These are phyloP conservation scores for Golubevia pallescens DNA, from an alignment of 1,284 basidiomycete genomes.

Conservation along the genomic window DNA sequence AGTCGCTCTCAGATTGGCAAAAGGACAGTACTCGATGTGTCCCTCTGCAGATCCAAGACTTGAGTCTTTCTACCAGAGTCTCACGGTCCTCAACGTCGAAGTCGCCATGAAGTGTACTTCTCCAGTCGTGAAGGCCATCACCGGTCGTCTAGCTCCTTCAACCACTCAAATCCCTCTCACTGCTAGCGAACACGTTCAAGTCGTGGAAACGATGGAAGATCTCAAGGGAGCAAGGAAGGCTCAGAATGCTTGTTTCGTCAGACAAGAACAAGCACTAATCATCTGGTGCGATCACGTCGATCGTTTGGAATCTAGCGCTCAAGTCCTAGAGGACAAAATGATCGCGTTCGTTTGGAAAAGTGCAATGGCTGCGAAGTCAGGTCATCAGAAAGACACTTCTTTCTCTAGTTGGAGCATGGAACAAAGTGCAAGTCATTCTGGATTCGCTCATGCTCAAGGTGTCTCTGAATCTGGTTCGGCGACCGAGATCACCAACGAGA, in stretches of 20 bases:
- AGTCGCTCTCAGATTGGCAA: conserved; percentile 29
- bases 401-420: conserved; percentile 4
- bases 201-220: conserved; percentile 33
- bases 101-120: conserved; percentile 80
- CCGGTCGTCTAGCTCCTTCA: conserved; percentile 54
- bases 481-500: background rate
- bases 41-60: conserved; percentile 16
- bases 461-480: conserved; percentile 3
- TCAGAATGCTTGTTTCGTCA: conserved; percentile 37
- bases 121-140: conserved; percentile 79
- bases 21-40: conserved; percentile 28
- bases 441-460: conserved; percentile 20
- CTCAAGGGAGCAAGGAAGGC: conserved; percentile 30
- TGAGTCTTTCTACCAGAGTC: conserved; percentile 65
- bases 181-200: conserved; percentile 31
- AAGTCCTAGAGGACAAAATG: conserved; percentile 76
- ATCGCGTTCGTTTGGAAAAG: conserved; percentile 77
- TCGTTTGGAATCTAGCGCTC: conserved; percentile 29
- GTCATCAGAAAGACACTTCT: conserved; percentile 13
- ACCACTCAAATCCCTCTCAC: conserved; percentile 33
- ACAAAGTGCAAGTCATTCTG: no score
- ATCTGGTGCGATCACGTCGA: conserved; percentile 67
- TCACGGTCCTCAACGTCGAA: conserved; percentile 76
- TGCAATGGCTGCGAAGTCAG: conserved; percentile 14
- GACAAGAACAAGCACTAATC: conserved; percentile 27